Percentiles rank a stretch among this genome's conserved stretches.
Evolutionary conservation across 306 rosid genomes (phyloP).

Genomic region (Morella rubra): DNA sequence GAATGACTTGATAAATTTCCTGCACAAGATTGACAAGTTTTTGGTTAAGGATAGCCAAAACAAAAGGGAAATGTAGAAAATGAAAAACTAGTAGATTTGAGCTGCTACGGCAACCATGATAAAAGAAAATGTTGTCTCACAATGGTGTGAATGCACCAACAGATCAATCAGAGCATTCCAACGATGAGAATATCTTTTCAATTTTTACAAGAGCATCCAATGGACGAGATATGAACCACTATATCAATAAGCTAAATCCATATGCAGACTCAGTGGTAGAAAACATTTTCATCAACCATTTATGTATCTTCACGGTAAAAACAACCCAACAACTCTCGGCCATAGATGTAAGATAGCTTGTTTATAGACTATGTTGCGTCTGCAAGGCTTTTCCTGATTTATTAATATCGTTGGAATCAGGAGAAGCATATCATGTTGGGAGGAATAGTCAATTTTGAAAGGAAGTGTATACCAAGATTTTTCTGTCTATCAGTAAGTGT

Average conservation of each 20-base stretch:
- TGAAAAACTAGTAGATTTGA: background rate
- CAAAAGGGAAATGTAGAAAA: background rate
- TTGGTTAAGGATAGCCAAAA: background rate
- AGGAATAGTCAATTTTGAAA: too few species aligned
- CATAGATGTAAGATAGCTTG: background rate
- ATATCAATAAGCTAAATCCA: background rate
- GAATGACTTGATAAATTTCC: conserved; percentile 93
- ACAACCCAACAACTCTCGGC: background rate
- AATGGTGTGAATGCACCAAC: conserved; percentile 16
- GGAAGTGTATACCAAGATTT: too few species aligned
- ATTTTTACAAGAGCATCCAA: conserved; percentile 12
- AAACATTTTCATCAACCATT: background rate
- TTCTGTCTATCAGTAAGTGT: too few species aligned
- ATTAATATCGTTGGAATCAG: background rate
- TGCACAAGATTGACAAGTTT: conserved; percentile 35
- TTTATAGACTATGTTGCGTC: background rate
- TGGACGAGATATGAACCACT: too few species aligned
- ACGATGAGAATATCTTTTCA: background rate
- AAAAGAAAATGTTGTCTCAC: background rate
- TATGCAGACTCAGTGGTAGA: background rate
- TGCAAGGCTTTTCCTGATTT: background rate
- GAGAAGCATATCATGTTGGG: background rate
- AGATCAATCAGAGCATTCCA: conserved; percentile 14
- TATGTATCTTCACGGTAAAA: background rate
- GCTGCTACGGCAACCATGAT: background rate